phyloP scores from a whole-genome alignment of 306 rosid species.

The Fragaria ananassa region DNA sequence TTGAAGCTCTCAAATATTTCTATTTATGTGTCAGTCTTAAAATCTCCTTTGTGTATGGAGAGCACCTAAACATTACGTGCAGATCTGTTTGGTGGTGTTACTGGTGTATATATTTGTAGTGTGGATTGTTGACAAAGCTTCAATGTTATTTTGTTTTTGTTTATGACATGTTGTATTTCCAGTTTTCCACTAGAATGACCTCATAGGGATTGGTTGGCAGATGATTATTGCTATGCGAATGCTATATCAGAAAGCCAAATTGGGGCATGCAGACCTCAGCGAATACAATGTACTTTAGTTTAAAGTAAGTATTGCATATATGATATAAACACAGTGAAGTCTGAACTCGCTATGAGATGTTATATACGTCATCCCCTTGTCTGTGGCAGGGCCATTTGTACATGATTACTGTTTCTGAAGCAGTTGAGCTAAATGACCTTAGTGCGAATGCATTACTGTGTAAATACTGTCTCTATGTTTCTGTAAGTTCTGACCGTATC shows the following conservation, averaged over 20 bases:
- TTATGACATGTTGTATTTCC: not conserved
- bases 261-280: conserved; percentile 89
- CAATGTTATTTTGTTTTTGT: not conserved
- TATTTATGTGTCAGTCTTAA: not conserved
- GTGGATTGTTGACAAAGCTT: not conserved
- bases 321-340: not conserved
- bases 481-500: conserved; percentile 41
- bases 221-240: conserved; percentile 76
- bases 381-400: conserved; percentile 63
- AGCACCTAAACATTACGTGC: not conserved
- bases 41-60: not conserved
- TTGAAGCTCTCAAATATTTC: not conserved
- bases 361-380: not conserved
- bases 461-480: conserved; percentile 67
- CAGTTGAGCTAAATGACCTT: conserved; percentile 87
- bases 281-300: conserved; percentile 77
- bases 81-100: not conserved
- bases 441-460: conserved; percentile 72
- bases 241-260: conserved; percentile 75
- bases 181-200: not conserved
- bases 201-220: conserved; percentile 35
- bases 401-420: conserved; percentile 84
- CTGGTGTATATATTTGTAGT: not conserved
- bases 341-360: not conserved
- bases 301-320: conserved; percentile 43